Evolutionary conservation across 768 basidiomycete species (phyloP), one percentile per base, ranked within the genome.

Genomic region (Podaxis mareebaensis): DNA sequence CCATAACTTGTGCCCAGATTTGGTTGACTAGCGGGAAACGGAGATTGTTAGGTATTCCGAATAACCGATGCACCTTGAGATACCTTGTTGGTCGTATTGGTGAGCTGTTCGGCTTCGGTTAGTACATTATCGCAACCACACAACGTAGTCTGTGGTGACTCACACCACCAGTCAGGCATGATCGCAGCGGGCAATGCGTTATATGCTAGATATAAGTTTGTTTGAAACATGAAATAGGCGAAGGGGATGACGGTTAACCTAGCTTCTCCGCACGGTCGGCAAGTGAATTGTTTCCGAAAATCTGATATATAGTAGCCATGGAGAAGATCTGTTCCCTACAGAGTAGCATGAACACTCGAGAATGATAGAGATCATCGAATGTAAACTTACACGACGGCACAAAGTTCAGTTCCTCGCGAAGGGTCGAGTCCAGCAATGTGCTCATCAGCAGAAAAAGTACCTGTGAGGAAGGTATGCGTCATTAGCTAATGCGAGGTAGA

Each of bases 31-130:
- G 28, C 28, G 48, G 26, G 48, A 20, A 40, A 61, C 11, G n/a
- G 15, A 17, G 6, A 33, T 15, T 1, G 24, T 26, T 22, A 51
- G 26, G 3, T 2, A 13, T 51, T 28, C 11, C 1, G 13, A 6
- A 17, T n/a, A 2, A 39, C 0, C n/a, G 15, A 8, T n/a, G 26
- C 8, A 58, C 33, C n/a, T 26, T 40, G 3, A 65, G 56, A 36
- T 63, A 77, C 77, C 76, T 73, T 80, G 74, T 67, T 79, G 77
- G 57, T 80, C 78, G 49, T 80, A 80, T 60, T 80, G 79, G 48
- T 79, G 79, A 3, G 77, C 77, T 79, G 49, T 26, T 10, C 15
- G 10, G 15, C 15, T 56, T n/a, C 22, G 6, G 3, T 52, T 5
- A 52, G 38, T n/a, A 20, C 20, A 22, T 52, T 17, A 7, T 15